Evolutionary conservation across 2,329 filamentous ascomycete species (phyloP), one percentile per base, ranked within the genome.

Genomic region (Epichloe gansuensis): DNA sequence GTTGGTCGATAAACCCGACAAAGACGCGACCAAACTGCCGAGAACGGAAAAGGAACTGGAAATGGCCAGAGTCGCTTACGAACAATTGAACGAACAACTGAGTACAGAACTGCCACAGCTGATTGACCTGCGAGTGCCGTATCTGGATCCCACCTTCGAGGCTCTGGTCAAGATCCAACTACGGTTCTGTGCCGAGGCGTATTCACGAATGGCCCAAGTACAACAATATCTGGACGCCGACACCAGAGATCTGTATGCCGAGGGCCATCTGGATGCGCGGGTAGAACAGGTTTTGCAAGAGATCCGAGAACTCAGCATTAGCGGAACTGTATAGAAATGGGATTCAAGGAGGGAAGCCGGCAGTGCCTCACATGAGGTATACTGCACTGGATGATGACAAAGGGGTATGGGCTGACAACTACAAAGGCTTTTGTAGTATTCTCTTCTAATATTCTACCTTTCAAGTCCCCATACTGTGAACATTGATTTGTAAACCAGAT

Each of bases 111-210:
- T 98, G 51, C 93, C 93, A 1, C 91, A 97, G 69, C 78, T 98
- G 50, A 97, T 98, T 68, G 93, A 98, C 65, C 78, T 98, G 55
- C 86, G 93, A 52, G 93, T 98, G 13, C 94, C 94, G 0, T 98
- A 98, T 66, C 81, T 98, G 53, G 93, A 98, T 63, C 94, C 94
- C 0, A 91, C 84, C 56, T 98, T 98, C 65, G 93, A 98, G 71
- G 93, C 94, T 0, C 81, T 98, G 50, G 93, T 98, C 67, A 98
- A 98, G 76, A 98, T 98, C 59, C 93, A 98, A 73, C 70, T 98
- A 62, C 80, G 93, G 39, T 98, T 98, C 74, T 98, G 94, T 64
- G 93, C 94, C 7, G 93, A 98, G 72, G 93, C 93, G 2, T 98
- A 98, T 70, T 90, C 84, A 56, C 79, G 93, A 47, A 98, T 98